These are phyloP conservation scores for Huntiella moniliformis DNA, from an alignment of 2,329 filamentous ascomycete genomes.

Conservation along the genomic window DNA sequence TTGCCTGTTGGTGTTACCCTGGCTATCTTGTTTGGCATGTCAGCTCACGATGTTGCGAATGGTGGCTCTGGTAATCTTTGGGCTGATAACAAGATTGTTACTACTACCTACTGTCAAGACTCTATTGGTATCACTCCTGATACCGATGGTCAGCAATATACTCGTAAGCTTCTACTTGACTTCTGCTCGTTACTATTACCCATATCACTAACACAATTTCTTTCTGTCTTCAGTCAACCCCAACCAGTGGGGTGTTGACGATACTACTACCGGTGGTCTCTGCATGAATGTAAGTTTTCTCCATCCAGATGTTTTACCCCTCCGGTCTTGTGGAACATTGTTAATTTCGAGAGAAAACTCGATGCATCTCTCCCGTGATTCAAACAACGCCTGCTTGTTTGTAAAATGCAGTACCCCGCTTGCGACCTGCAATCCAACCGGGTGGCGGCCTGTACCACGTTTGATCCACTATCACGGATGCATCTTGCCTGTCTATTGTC, in stretches of 20 bases:
- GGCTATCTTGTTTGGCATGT: slow-evolving; percentile 30
- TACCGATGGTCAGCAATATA: slow-evolving; percentile 26
- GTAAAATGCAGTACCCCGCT: not conserved
- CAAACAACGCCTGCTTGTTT: not conserved
- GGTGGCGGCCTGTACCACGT: not conserved
- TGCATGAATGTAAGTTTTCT: slow-evolving; percentile 32
- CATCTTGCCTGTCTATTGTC: not conserved
- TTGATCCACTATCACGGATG: slow-evolving; percentile 2
- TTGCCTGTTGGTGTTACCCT: slow-evolving; percentile 31
- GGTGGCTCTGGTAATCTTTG: slow-evolving; percentile 27
- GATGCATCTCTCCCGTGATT: no score
- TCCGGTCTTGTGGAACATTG: no score
- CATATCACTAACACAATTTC: not conserved
- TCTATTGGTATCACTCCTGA: slow-evolving; percentile 27
- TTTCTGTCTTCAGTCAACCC: slow-evolving; percentile 27
- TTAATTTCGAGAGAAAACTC: no score
- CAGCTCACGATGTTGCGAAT: slow-evolving; percentile 23
- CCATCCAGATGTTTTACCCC: no score
- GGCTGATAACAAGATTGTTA: slow-evolving; percentile 21
- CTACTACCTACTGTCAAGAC: slow-evolving; percentile 23
- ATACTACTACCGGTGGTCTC: slow-evolving; percentile 21
- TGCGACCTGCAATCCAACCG: not conserved
- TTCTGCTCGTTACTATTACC: not conserved
- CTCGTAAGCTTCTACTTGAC: slow-evolving; percentile 21
- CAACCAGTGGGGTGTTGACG: slow-evolving; percentile 33